These are phyloP conservation scores for Silene coronaria DNA, from an alignment of 179 eudicot genomes.

Conservation along the genomic window DNA sequence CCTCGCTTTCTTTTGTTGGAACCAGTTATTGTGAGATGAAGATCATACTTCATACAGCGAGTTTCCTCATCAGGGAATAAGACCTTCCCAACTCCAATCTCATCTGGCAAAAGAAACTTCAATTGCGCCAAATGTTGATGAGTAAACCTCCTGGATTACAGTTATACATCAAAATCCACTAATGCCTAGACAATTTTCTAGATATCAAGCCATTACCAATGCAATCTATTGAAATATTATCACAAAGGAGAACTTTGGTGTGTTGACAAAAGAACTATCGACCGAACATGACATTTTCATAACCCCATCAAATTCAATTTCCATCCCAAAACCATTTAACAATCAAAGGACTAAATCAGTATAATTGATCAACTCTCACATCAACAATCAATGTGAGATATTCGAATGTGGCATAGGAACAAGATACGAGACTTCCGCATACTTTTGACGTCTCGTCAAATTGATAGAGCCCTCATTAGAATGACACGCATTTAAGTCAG, in stretches of 20 bases:
- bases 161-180: background rate
- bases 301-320: background rate
- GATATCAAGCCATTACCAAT: background rate
- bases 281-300: background rate
- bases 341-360: background rate
- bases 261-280: background rate
- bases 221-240: background rate
- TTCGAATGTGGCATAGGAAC: background rate
- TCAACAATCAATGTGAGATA: background rate
- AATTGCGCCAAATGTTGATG: constrained; percentile 71
- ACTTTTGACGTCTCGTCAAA: too few species aligned
- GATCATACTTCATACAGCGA: constrained; percentile 70
- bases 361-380: background rate
- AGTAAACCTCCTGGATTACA: constrained; percentile 62
- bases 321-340: background rate
- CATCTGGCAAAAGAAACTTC: constrained; percentile 79
- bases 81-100: constrained; percentile 48
- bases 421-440: background rate
- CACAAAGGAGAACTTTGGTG: background rate
- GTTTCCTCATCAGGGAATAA: constrained; percentile 57
- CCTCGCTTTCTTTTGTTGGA: constrained; percentile 36
- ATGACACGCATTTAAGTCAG: too few species aligned
- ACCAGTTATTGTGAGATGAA: constrained; percentile 44
- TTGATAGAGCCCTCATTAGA: too few species aligned
- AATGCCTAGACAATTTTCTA: background rate